Evolutionary conservation across 306 rosid species (phyloP).

Genomic region (Trifolium dubium): DNA sequence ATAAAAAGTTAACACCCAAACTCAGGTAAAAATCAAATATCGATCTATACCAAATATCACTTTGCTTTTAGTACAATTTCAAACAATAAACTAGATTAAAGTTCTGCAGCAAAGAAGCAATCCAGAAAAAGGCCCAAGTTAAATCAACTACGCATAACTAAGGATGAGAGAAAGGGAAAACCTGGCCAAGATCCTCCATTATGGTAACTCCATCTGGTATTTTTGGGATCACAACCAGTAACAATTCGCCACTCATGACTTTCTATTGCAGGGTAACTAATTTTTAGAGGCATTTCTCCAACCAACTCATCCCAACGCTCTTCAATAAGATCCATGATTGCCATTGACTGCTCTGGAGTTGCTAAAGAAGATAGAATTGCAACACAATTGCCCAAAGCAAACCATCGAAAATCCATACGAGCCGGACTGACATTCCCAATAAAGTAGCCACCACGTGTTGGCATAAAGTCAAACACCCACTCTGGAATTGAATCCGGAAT

Average conservation of each 20-base stretch:
- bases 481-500: constrained; percentile 96
- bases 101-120: constrained; percentile 23
- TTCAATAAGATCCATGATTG: constrained; percentile 94
- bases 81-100: background rate
- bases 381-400: constrained; percentile 85
- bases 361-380: constrained; percentile 87
- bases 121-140: background rate
- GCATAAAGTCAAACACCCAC: constrained; percentile 93
- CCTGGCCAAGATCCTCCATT: constrained; percentile 99
- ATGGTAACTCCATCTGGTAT: constrained; percentile 96
- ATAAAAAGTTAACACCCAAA: background rate
- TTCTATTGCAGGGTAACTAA: constrained; percentile 84
- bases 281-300: constrained; percentile 93
- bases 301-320: constrained; percentile 95
- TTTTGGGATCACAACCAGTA: constrained; percentile 95
- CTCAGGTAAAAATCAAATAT: background rate
- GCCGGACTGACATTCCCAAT: constrained; percentile 95
- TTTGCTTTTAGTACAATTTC: background rate
- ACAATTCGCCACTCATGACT: constrained; percentile 90
- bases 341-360: constrained; percentile 90
- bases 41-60: background rate
- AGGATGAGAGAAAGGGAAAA: constrained; percentile 49
- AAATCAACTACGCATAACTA: constrained; percentile 23
- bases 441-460: constrained; percentile 88
- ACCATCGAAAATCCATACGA: constrained; percentile 97